phyloP scores from a whole-genome alignment of 306 rosid species.

The Dalbergia cochinchinensis region DNA sequence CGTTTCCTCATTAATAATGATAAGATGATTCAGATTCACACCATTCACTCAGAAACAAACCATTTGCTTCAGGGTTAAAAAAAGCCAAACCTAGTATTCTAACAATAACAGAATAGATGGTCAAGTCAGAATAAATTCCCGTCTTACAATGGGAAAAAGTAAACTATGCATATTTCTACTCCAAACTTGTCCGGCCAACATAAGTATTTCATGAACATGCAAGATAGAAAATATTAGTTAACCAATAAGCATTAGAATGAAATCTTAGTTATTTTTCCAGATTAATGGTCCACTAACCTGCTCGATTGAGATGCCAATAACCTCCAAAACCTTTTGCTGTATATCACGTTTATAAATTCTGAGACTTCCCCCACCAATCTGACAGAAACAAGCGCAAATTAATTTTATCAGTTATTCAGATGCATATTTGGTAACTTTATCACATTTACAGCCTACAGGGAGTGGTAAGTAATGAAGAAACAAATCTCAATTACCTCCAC shows the following conservation, averaged over 20 bases:
- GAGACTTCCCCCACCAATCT: slow-evolving; percentile 98
- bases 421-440: slow-evolving; percentile 8
- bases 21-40: background rate
- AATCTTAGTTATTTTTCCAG: slow-evolving; percentile 3
- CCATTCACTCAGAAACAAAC: slow-evolving; percentile 4
- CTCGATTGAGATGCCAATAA: slow-evolving; percentile 86
- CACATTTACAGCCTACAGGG: slow-evolving; percentile 38
- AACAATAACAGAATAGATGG: background rate
- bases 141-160: background rate
- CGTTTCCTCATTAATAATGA: background rate
- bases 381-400: slow-evolving; percentile 42
- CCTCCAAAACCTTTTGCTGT: slow-evolving; percentile 90
- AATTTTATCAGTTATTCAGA: slow-evolving; percentile 29
- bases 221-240: background rate
- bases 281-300: slow-evolving; percentile 63
- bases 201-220: slow-evolving; percentile 14
- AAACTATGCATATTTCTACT: background rate
- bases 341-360: slow-evolving; percentile 89
- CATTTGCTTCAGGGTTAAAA: background rate
- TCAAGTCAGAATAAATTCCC: slow-evolving; percentile 2
- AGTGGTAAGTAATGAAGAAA: slow-evolving; percentile 15
- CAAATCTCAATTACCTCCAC: slow-evolving; percentile 74
- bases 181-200: slow-evolving; percentile 22
- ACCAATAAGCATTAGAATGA: slow-evolving; percentile 27
- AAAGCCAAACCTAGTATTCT: background rate